A percentile compares a stretch with the other conserved stretches of the same genome.
Evolutionary conservation across 78 protist genomes (phyloP).

Genomic region (Capsaspora owczarzaki): DNA sequence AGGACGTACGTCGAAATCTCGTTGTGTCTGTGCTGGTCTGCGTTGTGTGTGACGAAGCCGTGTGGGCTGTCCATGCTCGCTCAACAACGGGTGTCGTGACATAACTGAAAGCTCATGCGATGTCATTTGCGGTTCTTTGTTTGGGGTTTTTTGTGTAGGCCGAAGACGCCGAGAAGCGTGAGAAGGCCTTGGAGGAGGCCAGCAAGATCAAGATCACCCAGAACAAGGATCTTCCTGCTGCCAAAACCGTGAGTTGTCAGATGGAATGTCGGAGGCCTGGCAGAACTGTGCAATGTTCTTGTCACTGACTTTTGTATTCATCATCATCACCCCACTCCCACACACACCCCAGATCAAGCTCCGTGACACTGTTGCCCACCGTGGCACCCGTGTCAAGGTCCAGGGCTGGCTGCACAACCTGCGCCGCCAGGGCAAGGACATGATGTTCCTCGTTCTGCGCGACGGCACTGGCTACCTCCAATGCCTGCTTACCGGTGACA

Average conservation of each 20-base stretch:
- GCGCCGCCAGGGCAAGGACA: slow-evolving; percentile 49
- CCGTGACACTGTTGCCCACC: slow-evolving; percentile 32
- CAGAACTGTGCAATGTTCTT: neutral
- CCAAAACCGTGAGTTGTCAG: slow-evolving; percentile 4
- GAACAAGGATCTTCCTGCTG: slow-evolving; percentile 29
- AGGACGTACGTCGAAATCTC: neutral
- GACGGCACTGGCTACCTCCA: slow-evolving; percentile 92
- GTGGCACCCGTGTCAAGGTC: slow-evolving; percentile 57
- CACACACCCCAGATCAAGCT: slow-evolving; percentile 28
- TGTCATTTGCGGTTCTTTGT: too few species aligned
- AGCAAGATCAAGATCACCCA: slow-evolving; percentile 2
- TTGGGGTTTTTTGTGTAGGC: neutral
- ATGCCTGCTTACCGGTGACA: slow-evolving; percentile 44
- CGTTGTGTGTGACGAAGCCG: neutral
- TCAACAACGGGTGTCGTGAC: too few species aligned
- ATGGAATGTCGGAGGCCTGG: too few species aligned
- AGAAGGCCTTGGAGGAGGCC: neutral
- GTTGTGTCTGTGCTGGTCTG: neutral
- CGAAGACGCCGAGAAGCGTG: neutral
- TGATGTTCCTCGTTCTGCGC: slow-evolving; percentile 77
- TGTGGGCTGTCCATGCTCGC: too few species aligned
- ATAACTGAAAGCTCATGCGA: too few species aligned
- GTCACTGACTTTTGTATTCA: neutral
- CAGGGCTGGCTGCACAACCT: slow-evolving; percentile 80
- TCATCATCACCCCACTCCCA: neutral